These are phyloP conservation scores for Akanthomyces muscarius DNA, from an alignment of 2,329 filamentous ascomycete genomes.

Conservation along the genomic window DNA sequence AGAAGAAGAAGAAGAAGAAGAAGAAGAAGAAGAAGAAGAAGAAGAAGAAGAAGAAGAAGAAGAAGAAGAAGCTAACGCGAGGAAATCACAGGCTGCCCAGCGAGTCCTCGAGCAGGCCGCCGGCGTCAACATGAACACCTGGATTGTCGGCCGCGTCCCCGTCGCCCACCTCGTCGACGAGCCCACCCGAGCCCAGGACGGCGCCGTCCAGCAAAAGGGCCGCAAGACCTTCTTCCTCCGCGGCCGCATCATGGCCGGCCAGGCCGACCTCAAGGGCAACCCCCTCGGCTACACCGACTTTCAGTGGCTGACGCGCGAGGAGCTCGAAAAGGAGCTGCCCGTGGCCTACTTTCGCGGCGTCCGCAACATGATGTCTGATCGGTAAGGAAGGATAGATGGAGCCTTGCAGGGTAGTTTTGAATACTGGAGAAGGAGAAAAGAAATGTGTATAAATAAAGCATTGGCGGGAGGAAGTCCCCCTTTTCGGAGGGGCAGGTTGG, in stretches of 20 bases:
- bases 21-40: background rate
- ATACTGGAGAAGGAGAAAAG: background rate
- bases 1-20: background rate
- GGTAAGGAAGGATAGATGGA: slow-evolving; percentile 44
- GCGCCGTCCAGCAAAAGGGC: slow-evolving; percentile 47
- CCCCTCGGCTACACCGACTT: slow-evolving; percentile 73
- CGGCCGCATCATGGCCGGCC: slow-evolving; percentile 93
- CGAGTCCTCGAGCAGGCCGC: slow-evolving; percentile 72
- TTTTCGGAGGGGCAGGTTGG: background rate
- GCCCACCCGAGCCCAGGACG: slow-evolving; percentile 43
- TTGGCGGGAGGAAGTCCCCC: background rate
- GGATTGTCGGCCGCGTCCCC: slow-evolving; percentile 88
- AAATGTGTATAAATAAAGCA: slow-evolving; percentile 10
- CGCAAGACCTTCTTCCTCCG: slow-evolving; percentile 96
- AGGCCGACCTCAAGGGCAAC: slow-evolving; percentile 74
- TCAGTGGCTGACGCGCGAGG: slow-evolving; percentile 87
- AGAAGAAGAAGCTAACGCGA: background rate
- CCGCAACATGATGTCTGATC: slow-evolving; percentile 77
- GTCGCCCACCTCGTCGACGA: slow-evolving; percentile 71
- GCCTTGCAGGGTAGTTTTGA: background rate
- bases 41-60: background rate
- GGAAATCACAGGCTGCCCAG: slow-evolving; percentile 64
- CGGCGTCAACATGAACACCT: slow-evolving; percentile 97
- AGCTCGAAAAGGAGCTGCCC: slow-evolving; percentile 66
- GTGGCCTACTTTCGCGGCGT: slow-evolving; percentile 69